Conservation (phyloP, 2,329 filamentous ascomycete genomes). For the Ceratocystiopsis sp. region DNA sequence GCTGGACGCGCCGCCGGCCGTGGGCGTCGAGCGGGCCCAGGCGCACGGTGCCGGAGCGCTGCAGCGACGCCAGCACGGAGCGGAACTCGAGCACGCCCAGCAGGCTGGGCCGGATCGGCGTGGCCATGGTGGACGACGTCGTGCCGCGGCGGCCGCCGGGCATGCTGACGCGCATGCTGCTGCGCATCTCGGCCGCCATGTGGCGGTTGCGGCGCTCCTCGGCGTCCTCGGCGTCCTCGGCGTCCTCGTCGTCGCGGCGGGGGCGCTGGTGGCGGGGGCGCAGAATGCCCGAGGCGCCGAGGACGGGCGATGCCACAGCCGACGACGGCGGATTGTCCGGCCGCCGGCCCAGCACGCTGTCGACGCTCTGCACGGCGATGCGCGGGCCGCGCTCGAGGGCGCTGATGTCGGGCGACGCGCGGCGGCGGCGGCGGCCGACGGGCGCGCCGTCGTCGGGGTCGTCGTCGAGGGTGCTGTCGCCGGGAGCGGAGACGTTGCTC, state of each 20-base stretch:
- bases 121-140: conserved; percentile 60
- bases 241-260: conserved; percentile 1
- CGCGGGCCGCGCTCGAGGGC: conserved; percentile 27
- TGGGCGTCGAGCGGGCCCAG: conserved; percentile 51
- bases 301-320: not conserved
- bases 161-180: conserved; percentile 78
- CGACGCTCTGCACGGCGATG: conserved; percentile 27
- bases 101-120: conserved; percentile 78
- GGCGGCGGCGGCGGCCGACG: conserved; percentile 14
- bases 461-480: conserved; percentile 21
- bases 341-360: no score
- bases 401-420: conserved; percentile 20
- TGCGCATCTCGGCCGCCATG: conserved; percentile 67
- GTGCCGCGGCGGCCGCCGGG: conserved; percentile 48
- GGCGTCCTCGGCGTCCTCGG: conserved; percentile 22
- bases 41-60: conserved; percentile 62
- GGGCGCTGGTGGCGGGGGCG: no score
- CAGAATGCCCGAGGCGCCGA: not conserved
- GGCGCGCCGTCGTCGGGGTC: conserved; percentile 20
- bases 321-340: no score
- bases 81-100: conserved; percentile 89
- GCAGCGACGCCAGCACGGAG: conserved; percentile 72
- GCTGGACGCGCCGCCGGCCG: conserved; percentile 24
- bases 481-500: not conserved
- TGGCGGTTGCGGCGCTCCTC: conserved; percentile 36